Evolutionary conservation across 1,284 basidiomycete genomes (phyloP), one percentile per base, ranked within the genome.

Genomic region (Golubevia pallescens): DNA sequence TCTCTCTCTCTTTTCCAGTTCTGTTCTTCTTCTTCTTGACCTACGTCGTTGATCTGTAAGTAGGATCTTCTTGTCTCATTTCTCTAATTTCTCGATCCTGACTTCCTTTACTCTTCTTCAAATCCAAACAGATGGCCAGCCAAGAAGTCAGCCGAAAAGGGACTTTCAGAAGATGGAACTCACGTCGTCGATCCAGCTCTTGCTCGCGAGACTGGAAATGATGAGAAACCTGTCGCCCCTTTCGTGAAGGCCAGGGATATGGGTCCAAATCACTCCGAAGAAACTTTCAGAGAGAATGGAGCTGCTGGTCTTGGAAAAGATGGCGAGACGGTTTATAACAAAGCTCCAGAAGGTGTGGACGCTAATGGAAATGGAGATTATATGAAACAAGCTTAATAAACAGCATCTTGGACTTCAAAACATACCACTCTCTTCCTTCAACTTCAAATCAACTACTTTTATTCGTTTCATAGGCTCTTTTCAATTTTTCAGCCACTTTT

Each of bases 11-110:
- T 28, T 28, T 28, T 28, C 28, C 28, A 48, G 42, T 80, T 2
- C 65, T 80, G 3, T 67, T 68, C 57, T 68, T 80, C 66, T 80
- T 74, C 68, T 80, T 77, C 71, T 57, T 77, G 48, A 74, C 76
- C 28, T 78, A 78, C 62, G 60, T 74, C 6, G 73, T 77, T 42
- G 78, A 80, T 51, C 70, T 80, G 20, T 23, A 20, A 59, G 20
- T 51, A 19, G 19, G 28, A 59, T 32, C 58, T 21, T 13, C 51
- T 34, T 19, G 6, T 23, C 58, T 16, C 23, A 7, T 24, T 57
- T 16, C 55, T 34, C 28, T 28, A 28, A 28, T 57, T 57, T 34
- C 32, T 57, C 55, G 14, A 10, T 14, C 55, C 14, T n/a, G 14
- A 13, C 55, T 57, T n/a, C 55, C 14, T 57, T 57, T 57, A 57